Base-by-base conservation (phyloP, 1,284 basidiomycete species). In the Pseudozyma sp. region DNA sequence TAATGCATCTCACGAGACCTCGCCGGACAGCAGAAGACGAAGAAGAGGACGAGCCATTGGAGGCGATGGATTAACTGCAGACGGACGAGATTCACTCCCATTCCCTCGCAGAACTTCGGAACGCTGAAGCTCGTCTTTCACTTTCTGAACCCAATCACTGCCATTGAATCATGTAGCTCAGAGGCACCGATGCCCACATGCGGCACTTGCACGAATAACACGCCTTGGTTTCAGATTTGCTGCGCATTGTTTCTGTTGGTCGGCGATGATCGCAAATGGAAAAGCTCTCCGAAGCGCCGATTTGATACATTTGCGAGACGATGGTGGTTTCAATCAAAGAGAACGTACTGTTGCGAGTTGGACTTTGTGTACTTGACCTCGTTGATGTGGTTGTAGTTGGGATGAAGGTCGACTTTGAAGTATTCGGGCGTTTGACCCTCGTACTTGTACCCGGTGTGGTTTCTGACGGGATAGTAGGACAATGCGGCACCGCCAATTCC, bases 391-490 rank as follows among this genome's bases (percentile, higher is more conserved):
- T 53, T 34, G 29, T 35, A 37, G 19, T 55, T 4, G 1, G 54
- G 45, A 10, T 70, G 68, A 16, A 65, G 55, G 17, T 60, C 45
- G 14, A 52, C 53, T 30, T 51, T 34, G 45, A 56, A 64, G 53
- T 64, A 55, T 7, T 55, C 47, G 17, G 67, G 67, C 0, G 56
- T 69, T 54, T 69, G 56, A 24, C 67, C 67, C 0, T 44, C 30
- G 53, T 69, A 69, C n/a, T 37, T 29, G 53, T 52, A 69, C 9
- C 55, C 57, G 10, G 68, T 65, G 11, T 51, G 19, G 50, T 70
- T 70, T 29, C 34, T 54, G 57, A 65, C 39, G n/a, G 68, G 68
- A 54, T 65, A 61, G 50, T 65, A 70, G 48, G 40, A 37, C 31
- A 65, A 7, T 2, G 39, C 30, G 8, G 54, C n/a, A 6, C 39